A percentile compares a stretch with the other conserved stretches of the same genome.
phyloP scores from a whole-genome alignment of 805 yeast species.

The Pichia californica region DNA sequence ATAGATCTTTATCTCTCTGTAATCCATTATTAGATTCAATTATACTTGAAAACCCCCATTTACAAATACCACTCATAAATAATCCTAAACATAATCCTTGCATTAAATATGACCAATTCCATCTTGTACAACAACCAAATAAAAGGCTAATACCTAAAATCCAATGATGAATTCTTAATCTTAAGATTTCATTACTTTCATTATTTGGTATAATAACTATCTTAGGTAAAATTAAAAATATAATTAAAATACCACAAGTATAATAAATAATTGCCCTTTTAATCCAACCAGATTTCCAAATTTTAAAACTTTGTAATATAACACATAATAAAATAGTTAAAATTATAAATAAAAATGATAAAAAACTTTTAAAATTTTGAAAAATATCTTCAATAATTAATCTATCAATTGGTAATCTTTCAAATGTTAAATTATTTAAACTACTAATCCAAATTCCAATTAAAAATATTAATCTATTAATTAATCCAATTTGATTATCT shows the following conservation, averaged over 20 bases:
- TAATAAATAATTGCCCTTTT: constrained; percentile 40
- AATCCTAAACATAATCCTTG: constrained; percentile 85
- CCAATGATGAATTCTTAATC: constrained; percentile 73
- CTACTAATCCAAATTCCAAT: constrained; percentile 24
- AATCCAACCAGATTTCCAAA: constrained; percentile 77
- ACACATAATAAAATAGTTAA: constrained; percentile 47
- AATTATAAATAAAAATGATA: constrained; percentile 52
- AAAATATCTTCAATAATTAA: constrained; percentile 64
- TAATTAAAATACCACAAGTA: constrained; percentile 42
- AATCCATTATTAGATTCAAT: constrained; percentile 68
- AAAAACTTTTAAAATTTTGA: constrained; percentile 69
- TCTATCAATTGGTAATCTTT: constrained; percentile 81
- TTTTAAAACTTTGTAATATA: constrained; percentile 63
- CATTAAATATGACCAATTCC: constrained; percentile 61
- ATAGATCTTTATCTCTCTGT: constrained; percentile 39
- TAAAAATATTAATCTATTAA: not conserved
- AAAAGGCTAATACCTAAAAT: constrained; percentile 69
- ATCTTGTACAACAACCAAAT: constrained; percentile 79
- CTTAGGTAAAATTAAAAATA: constrained; percentile 40
- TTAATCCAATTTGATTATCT: not conserved
- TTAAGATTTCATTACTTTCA: constrained; percentile 60
- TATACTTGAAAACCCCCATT: constrained; percentile 93
- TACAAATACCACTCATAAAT: constrained; percentile 72
- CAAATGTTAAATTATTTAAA: constrained; percentile 82
- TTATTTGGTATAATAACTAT: no score